A percentile compares a stretch with the other conserved stretches of the same genome.
These are phyloP conservation scores for Pecoramyces ruminantium DNA, from an alignment of 192 early-diverging fungal species.

Conservation along the genomic window DNA sequence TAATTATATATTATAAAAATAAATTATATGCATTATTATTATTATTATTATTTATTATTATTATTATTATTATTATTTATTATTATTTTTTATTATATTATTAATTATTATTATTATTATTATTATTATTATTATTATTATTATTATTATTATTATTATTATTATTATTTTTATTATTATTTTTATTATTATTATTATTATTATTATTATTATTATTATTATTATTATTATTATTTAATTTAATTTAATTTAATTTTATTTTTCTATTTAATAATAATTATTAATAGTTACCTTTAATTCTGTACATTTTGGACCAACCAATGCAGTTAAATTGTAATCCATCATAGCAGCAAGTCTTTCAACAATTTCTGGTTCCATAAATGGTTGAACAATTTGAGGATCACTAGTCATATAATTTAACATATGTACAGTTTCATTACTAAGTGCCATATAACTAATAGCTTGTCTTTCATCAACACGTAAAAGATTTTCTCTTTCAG, in stretches of 20 bases:
- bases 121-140: too few species aligned
- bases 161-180: too few species aligned
- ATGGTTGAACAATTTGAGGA: constrained; percentile 57
- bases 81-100: too few species aligned
- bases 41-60: too few species aligned
- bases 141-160: too few species aligned
- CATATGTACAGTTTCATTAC: constrained; percentile 89
- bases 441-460: constrained; percentile 64
- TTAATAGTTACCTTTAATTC: constrained; percentile 65
- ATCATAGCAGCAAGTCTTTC: constrained; percentile 92
- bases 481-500: constrained; percentile 37
- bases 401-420: constrained; percentile 58
- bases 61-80: too few species aligned
- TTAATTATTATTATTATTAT: too few species aligned
- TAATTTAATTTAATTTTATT: constrained; percentile 5
- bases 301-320: constrained; percentile 83
- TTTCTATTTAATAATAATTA: too few species aligned
- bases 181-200: too few species aligned
- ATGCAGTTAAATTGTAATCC: constrained; percentile 74
- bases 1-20: too few species aligned
- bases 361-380: constrained; percentile 77
- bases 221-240: not conserved
- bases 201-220: not conserved
- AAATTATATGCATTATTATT: too few species aligned
- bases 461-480: constrained; percentile 66